Percentiles rank a stretch among this genome's conserved stretches.
Conservation (phyloP, 1,139 yeast species). For the Geotrichum europaeum region DNA sequence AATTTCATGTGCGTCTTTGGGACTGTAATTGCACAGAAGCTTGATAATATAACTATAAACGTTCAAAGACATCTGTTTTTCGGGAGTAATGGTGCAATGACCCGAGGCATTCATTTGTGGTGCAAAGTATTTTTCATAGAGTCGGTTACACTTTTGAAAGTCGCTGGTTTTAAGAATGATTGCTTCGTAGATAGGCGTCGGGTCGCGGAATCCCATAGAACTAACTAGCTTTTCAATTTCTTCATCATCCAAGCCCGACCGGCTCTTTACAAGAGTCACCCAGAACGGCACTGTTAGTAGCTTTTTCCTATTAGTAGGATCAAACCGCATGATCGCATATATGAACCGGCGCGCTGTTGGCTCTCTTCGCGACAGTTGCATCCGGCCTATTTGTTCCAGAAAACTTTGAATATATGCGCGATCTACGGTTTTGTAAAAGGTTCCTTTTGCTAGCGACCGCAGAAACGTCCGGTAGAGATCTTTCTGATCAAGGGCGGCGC, state of each 20-base stretch:
- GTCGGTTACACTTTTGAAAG: slow-evolving; percentile 6
- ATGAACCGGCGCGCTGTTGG: not conserved
- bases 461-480: slow-evolving; percentile 2
- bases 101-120: not conserved
- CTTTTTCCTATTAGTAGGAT: not conserved
- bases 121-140: slow-evolving; percentile 3
- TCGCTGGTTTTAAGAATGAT: slow-evolving; percentile 2
- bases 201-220: not conserved
- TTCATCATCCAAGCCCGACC: not conserved
- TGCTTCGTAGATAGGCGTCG: slow-evolving; percentile 3
- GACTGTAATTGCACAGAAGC: slow-evolving; percentile 7
- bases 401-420: not conserved
- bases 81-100: not conserved
- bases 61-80: slow-evolving; percentile 3
- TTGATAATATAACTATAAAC: slow-evolving; percentile 11
- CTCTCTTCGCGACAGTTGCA: not conserved
- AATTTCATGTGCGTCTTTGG: slow-evolving; percentile 3
- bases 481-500: not conserved
- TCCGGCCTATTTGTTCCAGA: not conserved
- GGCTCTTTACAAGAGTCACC: not conserved
- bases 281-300: not conserved
- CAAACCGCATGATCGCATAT: not conserved
- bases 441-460: not conserved
- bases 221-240: slow-evolving; percentile 1
- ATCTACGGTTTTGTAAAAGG: not conserved